These are phyloP conservation scores for Mycena floridula DNA, from an alignment of 768 basidiomycete species.

Conservation along the genomic window DNA sequence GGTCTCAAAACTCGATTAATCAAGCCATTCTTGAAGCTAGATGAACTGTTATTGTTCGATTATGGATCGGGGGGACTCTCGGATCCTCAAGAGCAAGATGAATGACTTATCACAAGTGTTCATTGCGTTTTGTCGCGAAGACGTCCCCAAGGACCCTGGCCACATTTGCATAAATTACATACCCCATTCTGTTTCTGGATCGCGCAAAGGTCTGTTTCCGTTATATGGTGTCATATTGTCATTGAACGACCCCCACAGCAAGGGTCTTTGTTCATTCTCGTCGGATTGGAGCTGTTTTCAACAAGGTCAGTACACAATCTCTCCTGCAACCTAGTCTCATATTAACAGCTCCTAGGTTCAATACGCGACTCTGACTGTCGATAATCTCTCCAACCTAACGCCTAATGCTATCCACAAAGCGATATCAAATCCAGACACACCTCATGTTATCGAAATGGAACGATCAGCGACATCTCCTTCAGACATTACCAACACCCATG, in stretches of 20 bases:
- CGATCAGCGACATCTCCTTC: slow-evolving; percentile 6
- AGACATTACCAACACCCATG: slow-evolving; percentile 9
- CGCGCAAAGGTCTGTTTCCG: slow-evolving; percentile 23
- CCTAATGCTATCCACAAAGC: slow-evolving; percentile 31
- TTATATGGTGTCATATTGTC: slow-evolving; percentile 17
- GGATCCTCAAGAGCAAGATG: slow-evolving; percentile 39
- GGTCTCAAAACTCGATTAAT: no score
- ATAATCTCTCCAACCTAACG: slow-evolving; percentile 38
- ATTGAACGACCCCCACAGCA: slow-evolving; percentile 23
- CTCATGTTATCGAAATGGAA: slow-evolving; percentile 5
- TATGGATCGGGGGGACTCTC: slow-evolving; percentile 35
- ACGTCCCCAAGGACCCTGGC: slow-evolving; percentile 27
- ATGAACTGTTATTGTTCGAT: slow-evolving; percentile 33
- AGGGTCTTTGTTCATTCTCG: slow-evolving; percentile 42
- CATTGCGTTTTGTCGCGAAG: slow-evolving; percentile 42
- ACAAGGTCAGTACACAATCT: no score
- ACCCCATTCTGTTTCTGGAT: slow-evolving; percentile 33
- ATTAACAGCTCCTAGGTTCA: slow-evolving; percentile 29
- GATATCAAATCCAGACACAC: slow-evolving; percentile 20
- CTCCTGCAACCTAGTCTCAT: no score
- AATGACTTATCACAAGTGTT: slow-evolving; percentile 31
- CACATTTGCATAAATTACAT: slow-evolving; percentile 41
- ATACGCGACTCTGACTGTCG: slow-evolving; percentile 39
- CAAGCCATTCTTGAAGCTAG: no score
- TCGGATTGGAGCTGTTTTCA: slow-evolving; percentile 37